Evolutionary conservation across 495 filamentous ascomycete genomes (phyloP).

Genomic region (Hypoxylon lenormandii): DNA sequence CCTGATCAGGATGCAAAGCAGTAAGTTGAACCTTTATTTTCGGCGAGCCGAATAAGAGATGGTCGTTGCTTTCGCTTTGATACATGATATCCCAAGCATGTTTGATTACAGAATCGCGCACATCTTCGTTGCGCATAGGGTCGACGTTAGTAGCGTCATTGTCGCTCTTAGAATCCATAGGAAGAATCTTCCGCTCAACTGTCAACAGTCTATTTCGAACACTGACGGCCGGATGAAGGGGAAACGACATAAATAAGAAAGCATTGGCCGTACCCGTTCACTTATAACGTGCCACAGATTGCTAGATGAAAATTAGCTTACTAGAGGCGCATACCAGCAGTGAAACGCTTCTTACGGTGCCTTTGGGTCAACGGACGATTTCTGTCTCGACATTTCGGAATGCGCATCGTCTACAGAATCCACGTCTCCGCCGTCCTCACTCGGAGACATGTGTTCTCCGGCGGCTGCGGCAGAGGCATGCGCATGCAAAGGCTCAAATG

Average conservation of each 20-base stretch:
- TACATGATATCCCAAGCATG: constrained; percentile 59
- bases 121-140: constrained; percentile 42
- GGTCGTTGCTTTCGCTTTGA: constrained; percentile 52
- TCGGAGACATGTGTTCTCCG: constrained; percentile 61
- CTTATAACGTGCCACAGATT: constrained; percentile 64
- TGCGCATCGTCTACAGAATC: too few relatives aligned
- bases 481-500: too few relatives aligned
- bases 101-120: constrained; percentile 53
- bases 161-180: constrained; percentile 40
- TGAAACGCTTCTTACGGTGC: background rate
- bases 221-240: too few relatives aligned
- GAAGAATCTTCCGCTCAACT: constrained; percentile 32
- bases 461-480: constrained; percentile 58
- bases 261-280: constrained; percentile 54
- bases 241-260: constrained; percentile 13
- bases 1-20: constrained; percentile 60
- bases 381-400: too few relatives aligned
- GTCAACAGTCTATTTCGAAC: too few relatives aligned
- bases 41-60: constrained; percentile 64
- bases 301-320: background rate
- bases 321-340: background rate
- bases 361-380: too few relatives aligned
- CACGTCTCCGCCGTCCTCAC: constrained; percentile 64
- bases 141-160: constrained; percentile 39
- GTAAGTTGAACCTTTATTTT: constrained; percentile 59